Base-by-base conservation (phyloP, 2,329 filamentous ascomycete species). In the Mollisiaceae sp. region DNA sequence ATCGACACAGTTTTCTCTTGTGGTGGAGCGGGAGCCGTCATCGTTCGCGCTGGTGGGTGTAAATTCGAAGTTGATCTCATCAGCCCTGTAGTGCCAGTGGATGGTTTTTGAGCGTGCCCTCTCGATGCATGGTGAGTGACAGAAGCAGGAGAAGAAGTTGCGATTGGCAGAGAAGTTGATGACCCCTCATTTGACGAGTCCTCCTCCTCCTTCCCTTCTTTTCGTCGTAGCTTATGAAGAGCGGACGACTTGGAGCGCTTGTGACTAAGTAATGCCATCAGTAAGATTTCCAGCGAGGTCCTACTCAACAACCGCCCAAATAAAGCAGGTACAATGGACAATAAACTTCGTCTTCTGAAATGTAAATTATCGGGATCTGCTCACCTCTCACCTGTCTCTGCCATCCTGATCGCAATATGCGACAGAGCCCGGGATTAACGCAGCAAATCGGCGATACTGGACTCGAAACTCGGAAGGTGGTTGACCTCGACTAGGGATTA, bases 221-320 rank as follows among this genome's bases (percentile, higher is more conserved):
- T 83, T 67, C 83, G 82, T 70, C 83, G 80, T 58, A 87, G 78
- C 24, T 87, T 76, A 39, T 84, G 82, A 66, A 85, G 80, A 56
- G 85, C 82, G 66, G 86, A 78, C 64, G 86, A 78, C 73, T 83
- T 85, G 65, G 81, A 83, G 68, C 84, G 83, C 77, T 85, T 86
- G 66, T 77, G 75, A 64, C 73, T 76, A 67, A 61, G 60, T 56
- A 68, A 58, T 15, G 47, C 36, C 66, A 69, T 71, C 47, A 70
- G 68, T 60, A 64, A 55, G 12, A 39, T 38, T 43, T 45, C 14
- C 18, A 38, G 4, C 8, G 24, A 60, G 12, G 8, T 41, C 43
- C 59, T n/a, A 45, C 39, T 11, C 54, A 54, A 24, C 14, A 35
- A 32, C 50, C 27, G 24, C 50, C 22, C 50, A 35, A 35, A 32